Evolutionary conservation across 2,329 filamentous ascomycete genomes (phyloP).

Genomic region (Aspergillus persii): DNA sequence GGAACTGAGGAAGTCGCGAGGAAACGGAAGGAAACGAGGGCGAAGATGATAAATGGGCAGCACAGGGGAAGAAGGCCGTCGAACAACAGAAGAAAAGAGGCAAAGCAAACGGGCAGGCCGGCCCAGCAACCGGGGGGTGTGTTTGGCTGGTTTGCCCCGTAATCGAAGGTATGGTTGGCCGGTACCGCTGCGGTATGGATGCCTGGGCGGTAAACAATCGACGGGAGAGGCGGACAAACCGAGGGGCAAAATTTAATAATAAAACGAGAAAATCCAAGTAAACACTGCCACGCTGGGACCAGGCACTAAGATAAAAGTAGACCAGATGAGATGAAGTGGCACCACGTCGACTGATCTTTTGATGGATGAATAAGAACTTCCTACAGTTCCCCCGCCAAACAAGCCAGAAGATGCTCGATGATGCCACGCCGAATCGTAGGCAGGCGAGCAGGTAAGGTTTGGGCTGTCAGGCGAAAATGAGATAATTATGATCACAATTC

Average conservation of each 20-base stretch:
- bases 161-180: not conserved
- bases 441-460: not conserved
- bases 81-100: not conserved
- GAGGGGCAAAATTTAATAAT: not conserved
- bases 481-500: slow-evolving; percentile 1
- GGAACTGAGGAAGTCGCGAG: not conserved
- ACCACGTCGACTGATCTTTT: slow-evolving; percentile 13
- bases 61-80: not conserved
- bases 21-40: not conserved
- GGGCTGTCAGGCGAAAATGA: slow-evolving; percentile 8
- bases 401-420: slow-evolving; percentile 16
- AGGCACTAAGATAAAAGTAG: slow-evolving; percentile 7
- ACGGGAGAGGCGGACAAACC: not conserved
- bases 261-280: not conserved
- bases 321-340: slow-evolving; percentile 15
- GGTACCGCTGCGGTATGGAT: not conserved
- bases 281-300: slow-evolving; percentile 3
- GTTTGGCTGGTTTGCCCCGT: not conserved
- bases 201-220: not conserved
- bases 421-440: slow-evolving; percentile 8
- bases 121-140: not conserved
- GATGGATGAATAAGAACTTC: not conserved
- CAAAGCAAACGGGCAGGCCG: not conserved
- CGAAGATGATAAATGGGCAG: not conserved
- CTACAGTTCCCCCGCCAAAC: slow-evolving; percentile 3